phyloP scores from a whole-genome alignment of 257 asterid genomes.

The Coffea eugenioides region DNA sequence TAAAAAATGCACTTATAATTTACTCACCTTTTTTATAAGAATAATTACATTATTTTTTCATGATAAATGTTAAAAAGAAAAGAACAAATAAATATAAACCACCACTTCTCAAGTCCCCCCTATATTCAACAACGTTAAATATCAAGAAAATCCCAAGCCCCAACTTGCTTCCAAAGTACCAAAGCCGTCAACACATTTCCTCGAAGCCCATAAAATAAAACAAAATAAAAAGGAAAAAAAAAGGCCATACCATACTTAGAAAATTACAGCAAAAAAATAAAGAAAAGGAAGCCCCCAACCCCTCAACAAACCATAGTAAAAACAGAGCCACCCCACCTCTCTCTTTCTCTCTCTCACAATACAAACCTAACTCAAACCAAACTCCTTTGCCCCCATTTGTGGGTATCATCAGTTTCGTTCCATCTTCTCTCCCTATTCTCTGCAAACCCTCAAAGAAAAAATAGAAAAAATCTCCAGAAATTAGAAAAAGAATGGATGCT shows the following conservation, averaged over 20 bases:
- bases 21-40: too few species aligned
- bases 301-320: slow-evolving; percentile 17
- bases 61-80: too few species aligned
- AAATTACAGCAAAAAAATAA: slow-evolving; percentile 15
- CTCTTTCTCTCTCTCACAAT: slow-evolving; percentile 20
- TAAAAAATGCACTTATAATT: too few species aligned
- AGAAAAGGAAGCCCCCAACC: background rate
- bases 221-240: background rate
- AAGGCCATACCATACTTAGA: slow-evolving; percentile 12
- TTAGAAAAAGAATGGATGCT: slow-evolving; percentile 42
- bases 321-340: slow-evolving; percentile 16
- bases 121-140: too few species aligned
- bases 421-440: background rate
- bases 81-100: too few species aligned
- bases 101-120: too few species aligned
- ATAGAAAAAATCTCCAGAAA: background rate
- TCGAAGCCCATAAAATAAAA: too few species aligned
- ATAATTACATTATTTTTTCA: too few species aligned
- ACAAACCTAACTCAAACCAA: slow-evolving; percentile 19
- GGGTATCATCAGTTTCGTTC: slow-evolving; percentile 3
- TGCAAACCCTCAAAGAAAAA: background rate
- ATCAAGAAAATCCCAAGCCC: background rate
- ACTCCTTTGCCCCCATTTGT: slow-evolving; percentile 6
- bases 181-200: background rate
- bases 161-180: background rate